phyloP scores from a whole-genome alignment of 257 asterid species.

The Asclepias syriaca region DNA sequence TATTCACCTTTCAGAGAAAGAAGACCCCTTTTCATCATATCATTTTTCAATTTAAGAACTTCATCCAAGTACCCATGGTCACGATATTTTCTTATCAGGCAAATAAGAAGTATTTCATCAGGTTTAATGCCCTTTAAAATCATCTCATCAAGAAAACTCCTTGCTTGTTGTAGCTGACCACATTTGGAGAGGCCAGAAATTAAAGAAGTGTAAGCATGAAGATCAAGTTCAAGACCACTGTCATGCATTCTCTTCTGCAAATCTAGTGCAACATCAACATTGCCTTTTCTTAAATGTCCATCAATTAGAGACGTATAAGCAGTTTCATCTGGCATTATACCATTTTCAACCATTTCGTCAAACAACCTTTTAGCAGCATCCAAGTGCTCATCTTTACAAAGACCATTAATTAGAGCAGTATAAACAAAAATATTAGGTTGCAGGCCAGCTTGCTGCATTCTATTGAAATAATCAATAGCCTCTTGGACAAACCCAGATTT shows the following conservation, averaged over 20 bases:
- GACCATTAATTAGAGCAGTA: constrained; percentile 71
- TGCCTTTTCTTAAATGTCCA: constrained; percentile 67
- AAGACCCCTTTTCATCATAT: constrained; percentile 56
- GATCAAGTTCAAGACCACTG: constrained; percentile 65
- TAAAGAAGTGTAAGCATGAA: constrained; percentile 68
- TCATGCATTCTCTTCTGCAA: constrained; percentile 55
- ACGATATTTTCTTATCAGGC: constrained; percentile 60
- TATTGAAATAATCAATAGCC: constrained; percentile 51
- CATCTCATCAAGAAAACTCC: constrained; percentile 68
- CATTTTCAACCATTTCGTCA: constrained; percentile 57
- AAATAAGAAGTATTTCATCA: constrained; percentile 64
- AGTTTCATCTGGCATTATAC: constrained; percentile 59
- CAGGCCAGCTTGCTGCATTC: constrained; percentile 47
- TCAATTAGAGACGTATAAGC: constrained; percentile 62
- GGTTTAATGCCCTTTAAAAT: constrained; percentile 61
- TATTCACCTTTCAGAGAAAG: constrained; percentile 26
- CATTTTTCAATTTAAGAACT: constrained; percentile 53
- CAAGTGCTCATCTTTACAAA: constrained; percentile 48
- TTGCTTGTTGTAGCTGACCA: constrained; percentile 59
- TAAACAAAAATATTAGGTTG: constrained; percentile 63
- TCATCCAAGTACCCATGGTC: constrained; percentile 59
- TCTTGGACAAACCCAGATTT: constrained; percentile 59
- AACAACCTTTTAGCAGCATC: constrained; percentile 62
- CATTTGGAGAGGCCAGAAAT: constrained; percentile 64
- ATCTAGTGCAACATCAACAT: constrained; percentile 58